These are phyloP conservation scores for Centaurea solstitialis DNA, from an alignment of 129 eudicot genomes.

Conservation along the genomic window DNA sequence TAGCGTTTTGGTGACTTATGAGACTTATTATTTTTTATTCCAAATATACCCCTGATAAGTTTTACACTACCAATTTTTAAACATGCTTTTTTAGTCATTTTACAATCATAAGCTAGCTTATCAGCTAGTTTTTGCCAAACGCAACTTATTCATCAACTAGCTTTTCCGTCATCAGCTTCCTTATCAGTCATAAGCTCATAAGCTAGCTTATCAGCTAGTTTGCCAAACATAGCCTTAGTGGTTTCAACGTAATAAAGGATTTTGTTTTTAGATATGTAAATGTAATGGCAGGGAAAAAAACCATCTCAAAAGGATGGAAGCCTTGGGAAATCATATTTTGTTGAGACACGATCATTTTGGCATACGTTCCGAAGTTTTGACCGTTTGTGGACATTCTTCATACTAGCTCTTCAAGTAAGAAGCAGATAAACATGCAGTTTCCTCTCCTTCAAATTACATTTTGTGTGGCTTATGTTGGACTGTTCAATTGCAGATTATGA, in stretches of 20 bases:
- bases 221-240: no score
- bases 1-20: no score
- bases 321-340: conserved; percentile 80
- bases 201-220: no score
- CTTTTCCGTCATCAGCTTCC: no score
- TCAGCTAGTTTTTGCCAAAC: no score
- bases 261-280: conserved; percentile 15
- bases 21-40: no score
- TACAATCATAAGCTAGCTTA: no score
- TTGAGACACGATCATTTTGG: conserved; percentile 91
- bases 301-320: conserved; percentile 42
- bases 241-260: neutral
- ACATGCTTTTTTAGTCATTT: no score
- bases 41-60: no score
- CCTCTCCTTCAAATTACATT: conserved; percentile 6
- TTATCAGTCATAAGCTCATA: no score
- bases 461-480: conserved; percentile 18
- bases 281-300: conserved; percentile 62
- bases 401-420: conserved; percentile 78
- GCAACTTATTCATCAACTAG: no score
- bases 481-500: conserved; percentile 64
- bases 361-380: conserved; percentile 90
- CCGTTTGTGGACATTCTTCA: conserved; percentile 91
- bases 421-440: conserved; percentile 2
- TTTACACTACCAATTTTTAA: no score